Evolutionary conservation across 176 grass and related monocot species (phyloP).

Genomic region (Paspalum vaginatum): DNA sequence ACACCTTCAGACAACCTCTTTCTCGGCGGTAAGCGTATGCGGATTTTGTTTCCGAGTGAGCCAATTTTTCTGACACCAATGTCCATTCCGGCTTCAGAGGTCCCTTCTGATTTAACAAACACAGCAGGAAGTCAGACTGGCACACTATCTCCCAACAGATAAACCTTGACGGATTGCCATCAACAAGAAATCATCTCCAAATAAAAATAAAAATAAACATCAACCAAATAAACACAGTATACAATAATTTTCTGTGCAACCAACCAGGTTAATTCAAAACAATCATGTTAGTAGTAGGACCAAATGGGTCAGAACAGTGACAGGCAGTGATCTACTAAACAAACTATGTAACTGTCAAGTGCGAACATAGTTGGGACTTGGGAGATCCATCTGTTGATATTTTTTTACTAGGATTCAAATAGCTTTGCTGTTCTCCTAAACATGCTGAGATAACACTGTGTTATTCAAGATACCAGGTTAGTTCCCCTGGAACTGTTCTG

Average conservation of each 20-base stretch:
- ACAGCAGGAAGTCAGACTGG: not conserved
- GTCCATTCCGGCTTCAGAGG: conserved; percentile 33
- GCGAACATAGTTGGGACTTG: not conserved
- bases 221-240: conserved; percentile 7
- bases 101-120: conserved; percentile 7
- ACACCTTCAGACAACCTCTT: conserved; percentile 19
- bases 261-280: not conserved
- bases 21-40: conserved; percentile 32
- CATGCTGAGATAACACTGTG: not conserved
- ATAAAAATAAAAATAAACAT: not conserved
- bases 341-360: not conserved
- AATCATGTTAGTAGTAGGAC: not conserved
- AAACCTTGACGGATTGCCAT: not conserved
- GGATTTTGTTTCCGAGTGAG: conserved; percentile 29
- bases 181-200: not conserved
- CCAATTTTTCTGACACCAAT: conserved; percentile 14
- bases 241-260: not conserved
- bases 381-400: not conserved
- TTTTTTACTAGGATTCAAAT: not conserved
- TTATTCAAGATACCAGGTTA: not conserved
- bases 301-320: not conserved
- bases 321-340: not conserved
- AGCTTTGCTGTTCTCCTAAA: not conserved
- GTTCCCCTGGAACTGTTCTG: not conserved
- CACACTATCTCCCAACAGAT: not conserved